phyloP scores from a whole-genome alignment of 768 basidiomycete genomes.

The Hirschioporus abietinus region DNA sequence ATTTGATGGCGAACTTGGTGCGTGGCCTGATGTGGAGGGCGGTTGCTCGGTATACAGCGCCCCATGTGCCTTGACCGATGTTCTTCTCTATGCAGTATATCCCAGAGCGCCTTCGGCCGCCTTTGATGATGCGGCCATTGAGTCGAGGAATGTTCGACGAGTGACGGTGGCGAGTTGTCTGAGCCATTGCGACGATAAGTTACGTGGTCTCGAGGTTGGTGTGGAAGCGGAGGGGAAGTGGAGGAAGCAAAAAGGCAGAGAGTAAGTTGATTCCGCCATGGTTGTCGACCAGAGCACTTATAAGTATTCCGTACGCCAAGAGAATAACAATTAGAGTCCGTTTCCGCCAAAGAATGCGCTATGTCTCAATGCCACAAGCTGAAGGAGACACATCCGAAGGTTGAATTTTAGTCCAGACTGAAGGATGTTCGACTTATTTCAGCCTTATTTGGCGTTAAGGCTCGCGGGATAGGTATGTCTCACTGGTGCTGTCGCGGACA shows the following conservation, averaged over 20 bases:
- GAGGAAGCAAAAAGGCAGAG: neutral
- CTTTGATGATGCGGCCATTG: neutral
- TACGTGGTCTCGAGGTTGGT: neutral
- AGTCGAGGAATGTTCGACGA: neutral
- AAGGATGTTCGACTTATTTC: neutral
- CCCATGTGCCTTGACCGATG: conserved; percentile 1
- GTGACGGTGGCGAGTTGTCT: neutral
- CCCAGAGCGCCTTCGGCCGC: neutral
- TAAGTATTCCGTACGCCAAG: neutral
- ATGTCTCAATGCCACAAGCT: neutral
- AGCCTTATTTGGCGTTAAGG: neutral
- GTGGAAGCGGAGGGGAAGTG: neutral
- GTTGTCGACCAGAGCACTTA: neutral
- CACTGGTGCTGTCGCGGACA: neutral
- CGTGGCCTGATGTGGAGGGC: neutral
- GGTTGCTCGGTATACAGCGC: neutral
- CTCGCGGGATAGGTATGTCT: neutral
- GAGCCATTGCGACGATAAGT: neutral
- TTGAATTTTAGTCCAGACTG: neutral
- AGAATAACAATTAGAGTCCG: neutral
- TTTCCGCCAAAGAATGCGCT: neutral
- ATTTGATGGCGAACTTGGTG: neutral
- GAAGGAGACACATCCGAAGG: neutral
- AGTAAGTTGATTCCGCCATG: neutral
- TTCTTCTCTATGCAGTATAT: neutral